Evolutionary conservation across 164 flowering plant genomes (phyloP), one percentile per base, ranked within the genome.

Genomic region (Stephania japonica): DNA sequence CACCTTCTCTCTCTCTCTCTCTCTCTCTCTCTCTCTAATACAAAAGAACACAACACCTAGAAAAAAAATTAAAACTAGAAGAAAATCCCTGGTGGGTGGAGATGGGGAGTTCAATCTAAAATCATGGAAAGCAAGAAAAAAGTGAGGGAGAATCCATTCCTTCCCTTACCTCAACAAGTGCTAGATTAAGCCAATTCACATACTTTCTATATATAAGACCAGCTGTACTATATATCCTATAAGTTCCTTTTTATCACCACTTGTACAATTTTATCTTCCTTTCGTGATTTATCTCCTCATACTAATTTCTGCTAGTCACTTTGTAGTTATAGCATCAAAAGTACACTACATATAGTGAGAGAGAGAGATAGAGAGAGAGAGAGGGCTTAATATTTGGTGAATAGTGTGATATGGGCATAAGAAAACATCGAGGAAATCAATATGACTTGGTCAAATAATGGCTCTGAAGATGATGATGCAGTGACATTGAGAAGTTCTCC

Each of bases 371-470:
- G 59, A 56, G 62, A 56, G 62, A 56, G n/a, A 56, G 62, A 56
- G 62, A 19, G 21, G 16, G 21, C 14, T 16, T 12, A 13, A 32
- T 32, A 32, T 53, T 53, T 16, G 14, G 7, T 53, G 61, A 53
- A 16, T 53, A 53, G 14, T 53, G 18, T 65, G 32, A 74, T 74
- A 77, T 79, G 82, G 78, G 79, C 68, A 73, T 76, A 68, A 64
- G 43, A 79, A 63, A 42, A 67, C 19, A 21, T 73, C 27, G 59
- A 76, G n/a, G 80, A 83, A 82, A 43, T 47, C 11, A 32, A 32
- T 4, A 86, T 86, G 86, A 83, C 86, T 78, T 85, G 87, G 88
- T 84, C 88, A 75, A 85, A 32, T 32, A 32, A 81, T 78, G 81
- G 83, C 26, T 18, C 73, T 2, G 76, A 71, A 3, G 83, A 83